Percentiles rank a stretch among this genome's conserved stretches.
Evolutionary conservation across 176 grass and related monocot species (phyloP).

Genomic region (Alopecurus myosuroides): DNA sequence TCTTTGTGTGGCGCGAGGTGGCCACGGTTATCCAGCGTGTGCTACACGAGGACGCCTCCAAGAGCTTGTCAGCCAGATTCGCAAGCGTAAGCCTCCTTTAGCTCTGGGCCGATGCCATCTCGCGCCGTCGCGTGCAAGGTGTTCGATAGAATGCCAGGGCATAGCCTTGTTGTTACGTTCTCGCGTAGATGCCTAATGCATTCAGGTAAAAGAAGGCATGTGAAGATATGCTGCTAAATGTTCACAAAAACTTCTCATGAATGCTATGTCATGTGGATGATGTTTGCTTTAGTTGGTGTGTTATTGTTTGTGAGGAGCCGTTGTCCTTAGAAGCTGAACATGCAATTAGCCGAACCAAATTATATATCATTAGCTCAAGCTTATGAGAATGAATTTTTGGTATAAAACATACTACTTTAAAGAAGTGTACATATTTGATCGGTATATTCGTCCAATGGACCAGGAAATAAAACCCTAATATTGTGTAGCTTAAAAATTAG

Average conservation of each 20-base stretch:
- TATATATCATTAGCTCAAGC: not conserved
- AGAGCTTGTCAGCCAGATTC: constrained; percentile 77
- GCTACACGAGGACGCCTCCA: constrained; percentile 62
- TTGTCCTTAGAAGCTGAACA: not conserved
- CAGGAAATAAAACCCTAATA: not conserved
- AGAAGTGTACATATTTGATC: not conserved
- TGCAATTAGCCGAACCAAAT: not conserved
- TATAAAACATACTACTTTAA: not conserved
- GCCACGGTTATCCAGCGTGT: constrained; percentile 80
- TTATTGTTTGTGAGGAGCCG: not conserved
- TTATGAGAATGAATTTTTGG: not conserved
- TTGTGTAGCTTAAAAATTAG: not conserved
- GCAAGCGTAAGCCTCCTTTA: constrained; percentile 55
- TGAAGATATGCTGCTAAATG: not conserved
- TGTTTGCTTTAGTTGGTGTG: not conserved
- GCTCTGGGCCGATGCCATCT: not conserved
- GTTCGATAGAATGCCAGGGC: constrained; percentile 35
- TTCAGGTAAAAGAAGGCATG: not conserved
- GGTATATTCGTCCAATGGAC: not conserved
- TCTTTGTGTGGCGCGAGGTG: constrained; percentile 92
- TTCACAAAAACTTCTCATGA: too few relatives aligned
- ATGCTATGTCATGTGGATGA: not conserved
- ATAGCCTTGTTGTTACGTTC: not conserved
- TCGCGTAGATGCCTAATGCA: not conserved
- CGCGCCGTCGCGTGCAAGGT: not conserved